phyloP scores from a whole-genome alignment of 257 asterid genomes.

The Solanum medicagineum region DNA sequence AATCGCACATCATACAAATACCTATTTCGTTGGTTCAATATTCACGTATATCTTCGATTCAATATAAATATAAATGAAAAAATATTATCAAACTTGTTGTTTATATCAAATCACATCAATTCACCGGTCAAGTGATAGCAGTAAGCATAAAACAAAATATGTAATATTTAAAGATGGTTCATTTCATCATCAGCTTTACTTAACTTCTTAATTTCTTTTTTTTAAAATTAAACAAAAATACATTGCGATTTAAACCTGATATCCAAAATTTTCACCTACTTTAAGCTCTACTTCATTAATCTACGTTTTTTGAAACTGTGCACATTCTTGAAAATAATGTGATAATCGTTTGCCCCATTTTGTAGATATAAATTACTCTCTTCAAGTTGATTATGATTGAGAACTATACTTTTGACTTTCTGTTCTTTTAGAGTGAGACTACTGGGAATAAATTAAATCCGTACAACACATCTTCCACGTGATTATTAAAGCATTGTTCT shows the following conservation, averaged over 20 bases:
- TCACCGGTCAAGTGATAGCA: no score
- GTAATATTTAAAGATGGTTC: neutral
- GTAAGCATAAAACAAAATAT: neutral
- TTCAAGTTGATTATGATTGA: neutral
- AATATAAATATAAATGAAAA: neutral
- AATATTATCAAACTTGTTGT: no score
- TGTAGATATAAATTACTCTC: neutral
- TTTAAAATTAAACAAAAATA: no score
- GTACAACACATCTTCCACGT: neutral
- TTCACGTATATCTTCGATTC: neutral
- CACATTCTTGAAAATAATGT: neutral
- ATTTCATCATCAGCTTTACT: neutral
- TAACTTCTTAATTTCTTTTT: neutral
- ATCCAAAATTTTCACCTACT: neutral
- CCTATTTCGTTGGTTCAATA: neutral
- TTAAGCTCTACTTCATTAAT: neutral
- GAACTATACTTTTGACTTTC: neutral
- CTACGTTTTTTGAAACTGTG: neutral
- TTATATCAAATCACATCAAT: no score
- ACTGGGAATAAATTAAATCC: neutral
- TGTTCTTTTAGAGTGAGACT: neutral
- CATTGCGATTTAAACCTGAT: neutral
- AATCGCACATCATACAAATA: neutral
- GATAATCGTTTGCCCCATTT: neutral
- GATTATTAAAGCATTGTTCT: neutral